Conservation (phyloP, 208 protist genomes). For the Plasmodiophora brassicae region DNA sequence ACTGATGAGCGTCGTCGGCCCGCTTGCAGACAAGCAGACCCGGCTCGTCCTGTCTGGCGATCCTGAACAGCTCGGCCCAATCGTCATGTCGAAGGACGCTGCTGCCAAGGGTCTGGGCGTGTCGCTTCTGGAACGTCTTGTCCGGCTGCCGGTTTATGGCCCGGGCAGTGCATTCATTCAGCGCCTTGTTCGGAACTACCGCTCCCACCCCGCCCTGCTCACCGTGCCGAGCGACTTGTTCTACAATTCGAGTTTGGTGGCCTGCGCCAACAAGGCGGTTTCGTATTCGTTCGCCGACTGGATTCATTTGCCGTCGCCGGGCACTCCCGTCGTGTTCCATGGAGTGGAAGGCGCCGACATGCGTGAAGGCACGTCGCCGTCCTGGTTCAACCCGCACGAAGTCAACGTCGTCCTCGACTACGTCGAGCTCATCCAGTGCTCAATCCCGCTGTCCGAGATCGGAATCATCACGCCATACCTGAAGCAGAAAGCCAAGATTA, state of each 20-base stretch:
- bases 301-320: not conserved
- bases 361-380: slow-evolving; percentile 36
- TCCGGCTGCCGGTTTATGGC: not conserved
- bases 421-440: not conserved
- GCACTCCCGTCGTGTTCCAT: slow-evolving; percentile 30
- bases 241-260: slow-evolving; percentile 40
- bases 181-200: slow-evolving; percentile 44
- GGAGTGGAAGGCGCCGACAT: slow-evolving; percentile 38
- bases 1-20: not conserved
- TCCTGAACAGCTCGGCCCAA: slow-evolving; percentile 44
- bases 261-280: not conserved
- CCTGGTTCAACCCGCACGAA: slow-evolving; percentile 46
- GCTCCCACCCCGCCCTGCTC: slow-evolving; percentile 47
- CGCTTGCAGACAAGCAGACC: not conserved
- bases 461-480: slow-evolving; percentile 47
- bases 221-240: slow-evolving; percentile 31
- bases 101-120: slow-evolving; percentile 12
- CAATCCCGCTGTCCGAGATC: slow-evolving; percentile 11
- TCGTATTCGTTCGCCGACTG: too few relatives aligned
- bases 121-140: slow-evolving; percentile 47
- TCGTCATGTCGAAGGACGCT: slow-evolving; percentile 11
- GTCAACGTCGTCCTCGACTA: not conserved
- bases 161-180: not conserved
- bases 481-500: slow-evolving; percentile 42
- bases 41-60: slow-evolving; percentile 43